Evolutionary conservation across 257 asterid genomes (phyloP), one percentile per base, ranked within the genome.

Genomic region (Leonotis leonurus): DNA sequence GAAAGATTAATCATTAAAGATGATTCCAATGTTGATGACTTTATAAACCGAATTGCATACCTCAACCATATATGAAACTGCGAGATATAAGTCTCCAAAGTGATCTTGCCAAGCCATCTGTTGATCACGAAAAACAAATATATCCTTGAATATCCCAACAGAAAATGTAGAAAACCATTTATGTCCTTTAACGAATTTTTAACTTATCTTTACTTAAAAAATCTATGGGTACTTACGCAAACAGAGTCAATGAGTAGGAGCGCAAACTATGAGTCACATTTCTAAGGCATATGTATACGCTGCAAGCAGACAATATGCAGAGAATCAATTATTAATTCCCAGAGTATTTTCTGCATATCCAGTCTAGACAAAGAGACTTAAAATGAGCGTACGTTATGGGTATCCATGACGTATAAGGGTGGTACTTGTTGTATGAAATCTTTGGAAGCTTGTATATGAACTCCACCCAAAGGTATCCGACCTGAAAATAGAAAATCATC

Each of bases 381-480:
- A 56, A 73, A 8, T 62, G 53, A 65, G 10, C 81, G 20, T 83
- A 87, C 97, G 87, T 85, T 53, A 87, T 87, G 2, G 97, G 97
- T 46, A 90, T 90, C 97, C 97, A 90, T 16, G 96, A 90, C 51
- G 97, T 90, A 67, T 90, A 90, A 58, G 97, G 97, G 82, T 90
- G 97, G 72, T 90, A 87, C 74, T 85, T 80, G 79, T 90, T 87
- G 82, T 87, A 87, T 9, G 85, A 74, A 50, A 75, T 60, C 79
- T 87, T 87, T 3, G 96, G 96, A 49, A 90, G 97, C 88, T 85
- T 90, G 89, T 90, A 90, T 68, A 87, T 46, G 60, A 70, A 64
- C 74, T 87, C 97, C 73, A 77, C 77, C 97, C 97, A 90, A 29
- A 90, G 59, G 76, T 87, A 90, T 65, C 96, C 97, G 65, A 81